Evolutionary conservation across 2,329 filamentous ascomycete genomes (phyloP).

Genomic region (Teratosphaeria viscida): DNA sequence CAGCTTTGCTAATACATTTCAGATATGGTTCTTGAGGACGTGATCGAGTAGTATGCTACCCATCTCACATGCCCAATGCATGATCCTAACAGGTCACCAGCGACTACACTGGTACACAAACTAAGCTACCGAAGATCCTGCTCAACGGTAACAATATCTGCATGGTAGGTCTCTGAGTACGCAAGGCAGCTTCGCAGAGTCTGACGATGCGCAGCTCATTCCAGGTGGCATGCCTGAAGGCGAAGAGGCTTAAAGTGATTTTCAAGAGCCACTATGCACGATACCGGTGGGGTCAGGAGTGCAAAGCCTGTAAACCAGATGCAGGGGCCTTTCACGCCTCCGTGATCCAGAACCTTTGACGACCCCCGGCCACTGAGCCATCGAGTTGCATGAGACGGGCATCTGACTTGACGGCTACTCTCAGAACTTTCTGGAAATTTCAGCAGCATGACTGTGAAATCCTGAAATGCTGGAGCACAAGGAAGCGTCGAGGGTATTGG

Average conservation of each 20-base stretch:
- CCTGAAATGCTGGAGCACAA: not conserved
- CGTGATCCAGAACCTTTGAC: not conserved
- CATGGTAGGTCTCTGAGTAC: conserved; percentile 58
- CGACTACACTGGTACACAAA: conserved; percentile 77
- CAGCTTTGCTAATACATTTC: conserved; percentile 5
- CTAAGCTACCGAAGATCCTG: conserved; percentile 85
- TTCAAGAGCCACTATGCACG: not conserved
- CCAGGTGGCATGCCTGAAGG: conserved; percentile 15
- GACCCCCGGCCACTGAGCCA: not conserved
- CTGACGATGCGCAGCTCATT: conserved; percentile 10
- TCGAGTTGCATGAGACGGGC: not conserved
- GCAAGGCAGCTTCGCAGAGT: not conserved
- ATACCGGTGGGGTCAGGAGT: not conserved
- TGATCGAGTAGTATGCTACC: conserved; percentile 73
- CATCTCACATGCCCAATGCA: not conserved
- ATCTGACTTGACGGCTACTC: not conserved
- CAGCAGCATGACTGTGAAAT: not conserved
- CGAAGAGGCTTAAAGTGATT: conserved; percentile 4
- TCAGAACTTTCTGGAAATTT: not conserved
- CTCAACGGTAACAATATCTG: conserved; percentile 98
- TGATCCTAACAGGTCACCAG: conserved; percentile 37
- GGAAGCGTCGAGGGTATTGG: not conserved
- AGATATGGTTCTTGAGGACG: conserved; percentile 98
- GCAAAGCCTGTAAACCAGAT: not conserved
- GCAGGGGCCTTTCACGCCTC: not conserved